Conservation (phyloP, 139 green algal species). For the Penium margaritaceum region DNA sequence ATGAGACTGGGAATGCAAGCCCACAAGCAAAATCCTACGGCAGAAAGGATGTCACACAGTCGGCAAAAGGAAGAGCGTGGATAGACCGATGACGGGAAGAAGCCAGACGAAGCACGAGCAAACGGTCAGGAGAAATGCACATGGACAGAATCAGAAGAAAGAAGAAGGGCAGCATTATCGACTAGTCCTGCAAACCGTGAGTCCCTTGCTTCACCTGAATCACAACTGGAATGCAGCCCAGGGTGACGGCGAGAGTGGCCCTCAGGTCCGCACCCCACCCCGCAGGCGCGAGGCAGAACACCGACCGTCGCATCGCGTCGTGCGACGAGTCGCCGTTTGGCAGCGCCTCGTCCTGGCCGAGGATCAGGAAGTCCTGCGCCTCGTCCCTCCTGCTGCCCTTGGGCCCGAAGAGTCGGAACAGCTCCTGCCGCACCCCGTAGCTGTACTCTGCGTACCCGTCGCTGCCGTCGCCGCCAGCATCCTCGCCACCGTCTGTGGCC, state of each 20-base stretch:
- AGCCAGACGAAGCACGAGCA: neutral
- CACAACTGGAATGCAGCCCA: conserved; percentile 53
- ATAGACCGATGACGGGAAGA: neutral
- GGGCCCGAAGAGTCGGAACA: conserved; percentile 38
- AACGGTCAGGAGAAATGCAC: neutral
- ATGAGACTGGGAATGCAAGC: too few species aligned
- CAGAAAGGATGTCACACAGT: too few species aligned
- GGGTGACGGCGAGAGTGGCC: conserved; percentile 2
- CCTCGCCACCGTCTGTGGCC: too few species aligned
- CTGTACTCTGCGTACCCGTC: conserved; percentile 31
- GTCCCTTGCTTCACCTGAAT: conserved; percentile 21
- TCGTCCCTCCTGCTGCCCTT: neutral
- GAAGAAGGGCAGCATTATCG: neutral
- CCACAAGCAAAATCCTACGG: too few species aligned
- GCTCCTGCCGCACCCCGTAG: conserved; percentile 44
- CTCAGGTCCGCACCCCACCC: conserved; percentile 40
- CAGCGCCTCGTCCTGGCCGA: neutral
- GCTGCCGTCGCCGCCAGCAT: neutral
- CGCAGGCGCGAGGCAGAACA: conserved; percentile 45
- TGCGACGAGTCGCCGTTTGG: neutral
- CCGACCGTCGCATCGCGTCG: conserved; percentile 16
- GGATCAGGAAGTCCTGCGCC: neutral
- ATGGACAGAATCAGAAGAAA: neutral
- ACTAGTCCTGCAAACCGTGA: neutral
- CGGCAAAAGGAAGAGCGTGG: too few species aligned